Evolutionary conservation across 768 basidiomycete species (phyloP), one percentile per base, ranked within the genome.

Genomic region (Hygrocybe punicea): DNA sequence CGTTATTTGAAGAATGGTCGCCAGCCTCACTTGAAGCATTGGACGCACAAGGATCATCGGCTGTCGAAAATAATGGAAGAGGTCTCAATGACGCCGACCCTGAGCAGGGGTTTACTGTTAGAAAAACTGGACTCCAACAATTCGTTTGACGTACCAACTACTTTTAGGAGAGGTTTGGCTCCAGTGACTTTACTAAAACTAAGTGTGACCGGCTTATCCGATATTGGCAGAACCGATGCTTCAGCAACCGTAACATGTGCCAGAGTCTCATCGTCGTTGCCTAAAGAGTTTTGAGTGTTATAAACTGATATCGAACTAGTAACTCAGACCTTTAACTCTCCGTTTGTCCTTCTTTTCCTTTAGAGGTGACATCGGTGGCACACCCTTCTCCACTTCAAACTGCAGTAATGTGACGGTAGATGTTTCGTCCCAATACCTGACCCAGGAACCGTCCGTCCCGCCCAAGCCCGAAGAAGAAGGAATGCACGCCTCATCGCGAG

Each of bases 391-490:
- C 4, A 91, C 89, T 66, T 90, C 83, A 66, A 92, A 93, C 63
- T 89, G 87, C 46, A 91, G 73, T 11, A 88, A 80, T 34, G 87
- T 85, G 23, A 85, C 80, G 1, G 84, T 88, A 1, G 91, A 88
- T 34, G 76, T 82, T 65, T 95, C 92, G 63, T 98, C 95, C 93
- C 96, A 96, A 70, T 98, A 98, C 56, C 85, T 78, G 21, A 91
- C 86, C 83, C 86, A 91, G 6, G 79, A 74, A 40, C 81, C 84
- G 62, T 91, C 88, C 23, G 78, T 77, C 13, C 89, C 88, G 24
- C 91, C 91, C 6, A 92, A 76, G 57, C 77, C 81, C 23, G 77
- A 62, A 1, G 90, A 86, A 4, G 89, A 88, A 23, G 77, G 65
- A 40, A 93, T 73, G 60, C 86, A 89, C 11, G 87, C 82, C 59